Evolutionary conservation across 805 yeast genomes (phyloP).

Genomic region (Sungouiozyma ichnusensis): DNA sequence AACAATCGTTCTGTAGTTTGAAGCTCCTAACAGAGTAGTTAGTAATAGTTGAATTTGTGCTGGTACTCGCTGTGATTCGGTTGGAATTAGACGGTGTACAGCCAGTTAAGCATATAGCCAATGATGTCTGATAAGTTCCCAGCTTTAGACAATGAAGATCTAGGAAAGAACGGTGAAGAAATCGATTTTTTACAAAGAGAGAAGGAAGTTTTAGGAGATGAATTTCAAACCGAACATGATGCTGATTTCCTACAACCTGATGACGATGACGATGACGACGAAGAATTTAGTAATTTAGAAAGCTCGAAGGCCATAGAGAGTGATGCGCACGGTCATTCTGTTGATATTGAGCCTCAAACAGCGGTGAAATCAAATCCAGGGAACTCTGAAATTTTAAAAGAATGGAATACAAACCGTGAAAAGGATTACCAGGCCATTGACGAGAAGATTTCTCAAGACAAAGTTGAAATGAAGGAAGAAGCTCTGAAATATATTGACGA

Average conservation of each 20-base stretch:
- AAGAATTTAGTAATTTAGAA: constrained; percentile 27
- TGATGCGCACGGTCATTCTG: constrained; percentile 6
- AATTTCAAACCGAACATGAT: constrained; percentile 58
- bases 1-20: too few species aligned
- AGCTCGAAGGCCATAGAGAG: background rate
- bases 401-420: constrained; percentile 77
- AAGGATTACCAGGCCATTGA: constrained; percentile 76
- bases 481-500: constrained; percentile 83
- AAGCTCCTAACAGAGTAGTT: background rate
- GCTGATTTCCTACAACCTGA: constrained; percentile 31
- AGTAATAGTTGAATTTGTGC: too few species aligned
- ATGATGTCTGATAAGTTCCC: constrained; percentile 71
- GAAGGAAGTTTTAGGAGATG: constrained; percentile 57
- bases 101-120: background rate
- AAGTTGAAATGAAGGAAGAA: constrained; percentile 55
- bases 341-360: background rate
- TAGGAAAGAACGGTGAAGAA: constrained; percentile 28
- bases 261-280: constrained; percentile 30
- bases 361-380: constrained; percentile 33
- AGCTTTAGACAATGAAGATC: constrained; percentile 41
- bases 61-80: too few species aligned
- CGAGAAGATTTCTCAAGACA: constrained; percentile 51
- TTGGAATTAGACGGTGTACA: background rate
- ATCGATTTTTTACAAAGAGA: constrained; percentile 61
- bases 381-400: constrained; percentile 35